Percentiles rank a stretch among this genome's conserved stretches.
Conservation (phyloP, 1,284 basidiomycete species). For the Fistulinella staudtii region DNA sequence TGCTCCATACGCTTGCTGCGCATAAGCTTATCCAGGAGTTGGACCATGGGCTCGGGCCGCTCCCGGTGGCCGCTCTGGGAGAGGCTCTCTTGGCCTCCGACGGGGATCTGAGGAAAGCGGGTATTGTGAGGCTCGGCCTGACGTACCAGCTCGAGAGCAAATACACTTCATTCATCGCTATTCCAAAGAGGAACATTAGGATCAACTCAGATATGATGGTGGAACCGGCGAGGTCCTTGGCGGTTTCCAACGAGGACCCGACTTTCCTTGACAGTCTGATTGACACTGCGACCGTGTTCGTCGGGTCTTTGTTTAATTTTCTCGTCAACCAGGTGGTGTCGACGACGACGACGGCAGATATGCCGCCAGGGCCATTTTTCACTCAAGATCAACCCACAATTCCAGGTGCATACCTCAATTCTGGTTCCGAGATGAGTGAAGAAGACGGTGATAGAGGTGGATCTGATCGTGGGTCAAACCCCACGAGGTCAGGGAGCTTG, state of each 20-base stretch:
- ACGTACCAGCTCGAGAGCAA: constrained; percentile 49
- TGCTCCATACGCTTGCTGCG: constrained; percentile 54
- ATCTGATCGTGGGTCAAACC: neutral
- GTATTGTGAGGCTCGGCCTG: constrained; percentile 46
- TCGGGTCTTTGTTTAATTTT: constrained; percentile 17
- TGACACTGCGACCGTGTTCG: constrained; percentile 10
- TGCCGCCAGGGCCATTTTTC: neutral
- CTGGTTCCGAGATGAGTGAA: constrained; percentile 5
- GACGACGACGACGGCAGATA: neutral
- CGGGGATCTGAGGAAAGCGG: constrained; percentile 39
- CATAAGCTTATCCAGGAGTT: constrained; percentile 48
- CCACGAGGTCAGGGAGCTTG: constrained; percentile 1
- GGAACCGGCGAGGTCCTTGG: neutral
- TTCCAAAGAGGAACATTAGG: constrained; percentile 1
- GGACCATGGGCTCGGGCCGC: constrained; percentile 33
- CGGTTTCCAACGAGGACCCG: constrained; percentile 3
- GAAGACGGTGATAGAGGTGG: constrained; percentile 5
- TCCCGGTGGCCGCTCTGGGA: constrained; percentile 17
- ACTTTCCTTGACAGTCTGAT: constrained; percentile 21
- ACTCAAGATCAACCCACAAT: too few relatives aligned
- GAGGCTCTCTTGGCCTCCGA: constrained; percentile 25
- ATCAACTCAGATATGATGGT: neutral
- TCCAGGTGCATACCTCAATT: constrained; percentile 13
- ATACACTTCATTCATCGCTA: constrained; percentile 55
- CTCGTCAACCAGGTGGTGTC: neutral